These are phyloP conservation scores for Penicillium cinerascens DNA, from an alignment of 495 filamentous ascomycete species.

Conservation along the genomic window DNA sequence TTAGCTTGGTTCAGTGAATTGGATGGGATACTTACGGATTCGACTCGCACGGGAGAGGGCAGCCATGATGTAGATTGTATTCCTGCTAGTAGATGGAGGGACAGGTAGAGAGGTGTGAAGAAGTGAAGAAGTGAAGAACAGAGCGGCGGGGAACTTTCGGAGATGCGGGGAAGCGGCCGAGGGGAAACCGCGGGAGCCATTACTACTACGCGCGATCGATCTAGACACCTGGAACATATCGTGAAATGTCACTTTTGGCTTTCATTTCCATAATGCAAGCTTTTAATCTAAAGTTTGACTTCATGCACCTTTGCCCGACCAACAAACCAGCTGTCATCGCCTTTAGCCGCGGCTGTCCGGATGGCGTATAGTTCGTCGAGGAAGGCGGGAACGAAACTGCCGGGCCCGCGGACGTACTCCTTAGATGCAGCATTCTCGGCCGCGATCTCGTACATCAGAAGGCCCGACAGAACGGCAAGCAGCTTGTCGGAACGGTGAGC, in stretches of 20 bases:
- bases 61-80: slow-evolving; percentile 25
- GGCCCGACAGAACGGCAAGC: slow-evolving; percentile 64
- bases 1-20: slow-evolving; percentile 14
- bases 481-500: slow-evolving; percentile 57
- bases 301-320: slow-evolving; percentile 52
- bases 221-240: neutral
- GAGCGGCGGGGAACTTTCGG: slow-evolving; percentile 23
- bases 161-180: slow-evolving; percentile 26
- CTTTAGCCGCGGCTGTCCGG: slow-evolving; percentile 43
- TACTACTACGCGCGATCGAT: neutral
- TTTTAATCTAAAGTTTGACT: slow-evolving; percentile 29
- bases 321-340: slow-evolving; percentile 51
- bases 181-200: slow-evolving; percentile 4
- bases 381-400: slow-evolving; percentile 84
- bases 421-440: slow-evolving; percentile 66
- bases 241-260: neutral
- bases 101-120: slow-evolving; percentile 2
- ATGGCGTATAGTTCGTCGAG: slow-evolving; percentile 66
- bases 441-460: slow-evolving; percentile 81
- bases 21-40: slow-evolving; percentile 27
- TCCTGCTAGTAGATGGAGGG: neutral
- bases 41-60: slow-evolving; percentile 27
- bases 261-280: slow-evolving; percentile 4
- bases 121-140: slow-evolving; percentile 5
- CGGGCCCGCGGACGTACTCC: slow-evolving; percentile 69